Evolutionary conservation across 805 yeast genomes (phyloP).

Genomic region (Saitoella complicata): DNA sequence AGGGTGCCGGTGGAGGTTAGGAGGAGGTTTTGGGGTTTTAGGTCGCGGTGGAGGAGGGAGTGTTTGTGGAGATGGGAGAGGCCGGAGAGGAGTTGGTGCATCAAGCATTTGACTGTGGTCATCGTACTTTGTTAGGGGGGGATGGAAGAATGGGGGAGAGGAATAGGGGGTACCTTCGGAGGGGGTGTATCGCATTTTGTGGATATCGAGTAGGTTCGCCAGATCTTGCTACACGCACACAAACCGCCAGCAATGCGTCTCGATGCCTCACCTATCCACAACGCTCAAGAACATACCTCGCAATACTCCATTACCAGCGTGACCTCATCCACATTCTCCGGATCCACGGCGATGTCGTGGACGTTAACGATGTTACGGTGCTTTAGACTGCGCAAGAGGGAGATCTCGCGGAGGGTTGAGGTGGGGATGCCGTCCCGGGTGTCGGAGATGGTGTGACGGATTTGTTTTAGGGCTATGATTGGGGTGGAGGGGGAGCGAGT

Average conservation of each 20-base stretch:
- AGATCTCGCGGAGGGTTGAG: constrained; percentile 81
- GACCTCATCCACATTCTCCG: constrained; percentile 34
- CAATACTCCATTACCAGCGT: constrained; percentile 85
- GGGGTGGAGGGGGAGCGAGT: constrained; percentile 33
- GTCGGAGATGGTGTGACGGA: constrained; percentile 58
- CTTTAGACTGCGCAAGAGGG: constrained; percentile 60
- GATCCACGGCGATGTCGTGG: constrained; percentile 72
- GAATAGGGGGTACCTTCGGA: constrained; percentile 9
- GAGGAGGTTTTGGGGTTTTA: constrained; percentile 10
- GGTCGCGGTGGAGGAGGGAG: constrained; percentile 9
- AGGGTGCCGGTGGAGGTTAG: constrained; percentile 6
- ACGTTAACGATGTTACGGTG: constrained; percentile 68
- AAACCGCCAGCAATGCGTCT: neutral
- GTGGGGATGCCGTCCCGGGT: constrained; percentile 79
- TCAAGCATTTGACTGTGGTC: constrained; percentile 7
- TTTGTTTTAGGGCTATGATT: constrained; percentile 63
- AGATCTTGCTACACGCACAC: constrained; percentile 4
- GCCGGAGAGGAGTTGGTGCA: constrained; percentile 9
- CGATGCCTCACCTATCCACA: too few relatives aligned
- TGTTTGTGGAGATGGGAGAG: constrained; percentile 7
- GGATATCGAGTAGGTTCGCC: constrained; percentile 8
- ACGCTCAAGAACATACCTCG: too few relatives aligned
- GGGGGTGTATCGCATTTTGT: constrained; percentile 4
- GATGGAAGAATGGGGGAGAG: too few relatives aligned
- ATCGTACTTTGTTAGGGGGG: too few relatives aligned